phyloP scores from a whole-genome alignment of 176 grass and related monocot genomes.

The Rhynchospora pubera region DNA sequence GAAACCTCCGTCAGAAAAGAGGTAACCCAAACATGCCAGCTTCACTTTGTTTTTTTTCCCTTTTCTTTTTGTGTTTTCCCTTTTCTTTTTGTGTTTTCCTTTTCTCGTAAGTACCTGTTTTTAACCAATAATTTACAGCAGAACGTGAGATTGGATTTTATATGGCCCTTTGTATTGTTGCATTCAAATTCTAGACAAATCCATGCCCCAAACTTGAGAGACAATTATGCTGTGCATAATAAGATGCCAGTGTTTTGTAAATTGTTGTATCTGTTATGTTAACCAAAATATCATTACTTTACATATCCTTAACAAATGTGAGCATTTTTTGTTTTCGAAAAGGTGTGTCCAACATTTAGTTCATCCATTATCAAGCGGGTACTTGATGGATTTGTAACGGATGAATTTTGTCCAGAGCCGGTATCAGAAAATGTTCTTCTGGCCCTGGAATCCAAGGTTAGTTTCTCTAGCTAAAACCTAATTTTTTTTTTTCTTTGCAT shows the following conservation, averaged over 20 bases:
- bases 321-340: slow-evolving; percentile 25
- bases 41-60: not conserved
- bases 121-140: not conserved
- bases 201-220: not conserved
- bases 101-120: not conserved
- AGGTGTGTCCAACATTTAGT: slow-evolving; percentile 88
- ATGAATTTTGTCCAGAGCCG: slow-evolving; percentile 95
- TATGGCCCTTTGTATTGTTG: not conserved
- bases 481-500: not conserved
- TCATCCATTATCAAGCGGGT: slow-evolving; percentile 72
- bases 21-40: slow-evolving; percentile 25
- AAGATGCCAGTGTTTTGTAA: not conserved
- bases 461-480: slow-evolving; percentile 14
- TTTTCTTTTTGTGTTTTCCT: not conserved
- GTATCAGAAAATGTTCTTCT: slow-evolving; percentile 57
- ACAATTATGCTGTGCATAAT: not conserved
- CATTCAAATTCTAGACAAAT: not conserved
- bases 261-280: not conserved
- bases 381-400: slow-evolving; percentile 58
- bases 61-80: not conserved
- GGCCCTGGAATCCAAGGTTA: slow-evolving; percentile 80
- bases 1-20: slow-evolving; percentile 69
- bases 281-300: slow-evolving; percentile 10
- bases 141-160: not conserved
- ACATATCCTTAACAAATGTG: slow-evolving; percentile 10